A percentile compares a stretch with the other conserved stretches of the same genome.
Evolutionary conservation across 345 rosid genomes (phyloP).

Genomic region (Balakata baccata): DNA sequence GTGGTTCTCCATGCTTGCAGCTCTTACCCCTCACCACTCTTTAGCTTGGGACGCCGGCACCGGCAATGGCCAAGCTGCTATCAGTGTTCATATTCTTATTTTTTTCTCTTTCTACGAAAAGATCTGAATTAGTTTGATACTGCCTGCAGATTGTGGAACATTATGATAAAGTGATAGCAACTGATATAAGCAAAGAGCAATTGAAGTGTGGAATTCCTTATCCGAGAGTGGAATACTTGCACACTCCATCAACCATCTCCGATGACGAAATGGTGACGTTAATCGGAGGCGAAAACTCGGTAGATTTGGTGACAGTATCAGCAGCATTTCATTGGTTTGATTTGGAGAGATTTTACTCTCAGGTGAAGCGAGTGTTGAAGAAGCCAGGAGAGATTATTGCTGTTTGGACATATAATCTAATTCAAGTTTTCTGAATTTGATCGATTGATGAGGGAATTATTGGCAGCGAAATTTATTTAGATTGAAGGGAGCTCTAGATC

Average conservation of each 20-base stretch:
- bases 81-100: no score
- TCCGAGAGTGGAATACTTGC: slow-evolving; percentile 44
- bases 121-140: no score
- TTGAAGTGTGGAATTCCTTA: slow-evolving; percentile 42
- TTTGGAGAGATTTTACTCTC: slow-evolving; percentile 50
- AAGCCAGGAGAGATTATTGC: slow-evolving; percentile 64
- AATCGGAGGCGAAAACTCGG: slow-evolving; percentile 51
- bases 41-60: no score
- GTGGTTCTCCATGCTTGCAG: no score
- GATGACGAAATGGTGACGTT: slow-evolving; percentile 43
- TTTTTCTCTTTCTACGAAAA: no score
- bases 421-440: slow-evolving; percentile 38
- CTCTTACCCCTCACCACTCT: no score
- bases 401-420: slow-evolving; percentile 52
- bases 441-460: not conserved
- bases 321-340: slow-evolving; percentile 68
- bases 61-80: no score
- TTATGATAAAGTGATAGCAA: slow-evolving; percentile 55
- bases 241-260: slow-evolving; percentile 48
- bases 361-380: slow-evolving; percentile 40
- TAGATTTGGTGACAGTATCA: slow-evolving; percentile 56
- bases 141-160: slow-evolving; percentile 48
- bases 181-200: slow-evolving; percentile 55
- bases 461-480: no score
- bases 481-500: no score